Conservation (phyloP, 371 early-diverging fungal genomes). For the Syncephalastrum monosporum region DNA sequence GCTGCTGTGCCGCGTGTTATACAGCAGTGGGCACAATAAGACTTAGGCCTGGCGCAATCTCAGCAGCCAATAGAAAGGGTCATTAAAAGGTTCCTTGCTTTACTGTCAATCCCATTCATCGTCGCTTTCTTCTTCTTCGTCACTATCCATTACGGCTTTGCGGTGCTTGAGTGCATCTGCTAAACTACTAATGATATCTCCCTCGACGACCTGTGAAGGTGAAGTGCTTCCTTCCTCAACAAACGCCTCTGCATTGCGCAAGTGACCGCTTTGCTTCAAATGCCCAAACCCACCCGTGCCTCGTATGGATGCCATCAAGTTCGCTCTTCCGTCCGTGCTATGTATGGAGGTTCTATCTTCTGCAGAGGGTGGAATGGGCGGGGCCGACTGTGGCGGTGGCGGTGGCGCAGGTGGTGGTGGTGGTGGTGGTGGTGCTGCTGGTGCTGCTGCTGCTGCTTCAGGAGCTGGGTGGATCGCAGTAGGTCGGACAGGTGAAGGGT, state of each 20-base stretch:
- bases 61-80: too few relatives aligned
- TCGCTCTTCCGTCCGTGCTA: constrained; percentile 15
- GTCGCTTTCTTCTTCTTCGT: constrained; percentile 36
- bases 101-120: too few relatives aligned
- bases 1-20: too few relatives aligned
- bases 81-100: too few relatives aligned
- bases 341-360: constrained; percentile 1
- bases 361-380: constrained; percentile 12
- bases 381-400: constrained; percentile 12
- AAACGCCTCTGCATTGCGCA: constrained; percentile 17
- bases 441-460: too few relatives aligned
- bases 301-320: constrained; percentile 45
- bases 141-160: constrained; percentile 36
- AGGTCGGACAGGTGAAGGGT: constrained; percentile 7
- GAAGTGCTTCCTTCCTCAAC: too few relatives aligned
- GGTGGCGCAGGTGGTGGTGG: constrained; percentile 14
- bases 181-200: constrained; percentile 15
- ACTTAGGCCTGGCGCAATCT: too few relatives aligned
- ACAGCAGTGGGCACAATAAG: too few relatives aligned
- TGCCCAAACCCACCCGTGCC: constrained; percentile 42
- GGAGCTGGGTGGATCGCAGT: constrained; percentile 15
- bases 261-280: constrained; percentile 31
- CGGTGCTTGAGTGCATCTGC: constrained; percentile 33
- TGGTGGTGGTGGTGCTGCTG: not conserved
- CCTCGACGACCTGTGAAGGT: too few relatives aligned